Percentiles rank a stretch among this genome's conserved stretches.
Conservation (phyloP, 75 land plant genomes). For the Ceratopteris richardii region DNA sequence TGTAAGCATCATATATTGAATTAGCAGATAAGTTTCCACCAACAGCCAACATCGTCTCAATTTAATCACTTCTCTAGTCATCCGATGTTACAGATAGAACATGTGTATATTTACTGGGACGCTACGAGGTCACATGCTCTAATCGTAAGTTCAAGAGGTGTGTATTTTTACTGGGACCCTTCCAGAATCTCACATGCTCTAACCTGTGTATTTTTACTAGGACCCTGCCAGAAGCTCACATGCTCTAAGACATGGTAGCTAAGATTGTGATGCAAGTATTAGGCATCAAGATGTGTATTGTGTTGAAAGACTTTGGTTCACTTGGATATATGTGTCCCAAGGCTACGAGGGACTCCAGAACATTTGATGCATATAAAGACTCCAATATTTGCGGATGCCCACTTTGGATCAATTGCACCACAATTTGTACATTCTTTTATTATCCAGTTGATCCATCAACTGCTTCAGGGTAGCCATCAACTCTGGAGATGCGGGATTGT, state of each 20-base stretch:
- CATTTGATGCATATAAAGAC: slow-evolving; percentile 94
- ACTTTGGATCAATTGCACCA: too few relatives aligned
- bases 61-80: slow-evolving; percentile 71
- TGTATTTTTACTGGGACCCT: too few relatives aligned
- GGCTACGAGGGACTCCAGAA: slow-evolving; percentile 94
- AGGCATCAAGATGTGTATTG: not conserved
- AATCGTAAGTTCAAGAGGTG: too few relatives aligned
- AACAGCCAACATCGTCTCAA: slow-evolving; percentile 67
- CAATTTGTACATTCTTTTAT: slow-evolving; percentile 75
- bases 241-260: too few relatives aligned
- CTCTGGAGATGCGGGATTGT: too few relatives aligned
- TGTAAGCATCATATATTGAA: slow-evolving; percentile 68
- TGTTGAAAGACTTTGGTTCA: slow-evolving; percentile 14
- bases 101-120: not conserved
- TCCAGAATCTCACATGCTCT: too few relatives aligned
- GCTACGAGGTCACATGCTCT: too few relatives aligned
- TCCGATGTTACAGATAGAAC: slow-evolving; percentile 84
- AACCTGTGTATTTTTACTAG: too few relatives aligned
- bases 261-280: too few relatives aligned
- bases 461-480: slow-evolving; percentile 37
- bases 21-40: slow-evolving; percentile 88
- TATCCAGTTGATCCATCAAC: slow-evolving; percentile 48
- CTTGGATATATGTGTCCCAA: slow-evolving; percentile 93
- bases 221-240: too few relatives aligned
- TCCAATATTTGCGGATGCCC: slow-evolving; percentile 66